Evolutionary conservation across 176 grass and related monocot genomes (phyloP).

Genomic region (Melocanna baccifera): DNA sequence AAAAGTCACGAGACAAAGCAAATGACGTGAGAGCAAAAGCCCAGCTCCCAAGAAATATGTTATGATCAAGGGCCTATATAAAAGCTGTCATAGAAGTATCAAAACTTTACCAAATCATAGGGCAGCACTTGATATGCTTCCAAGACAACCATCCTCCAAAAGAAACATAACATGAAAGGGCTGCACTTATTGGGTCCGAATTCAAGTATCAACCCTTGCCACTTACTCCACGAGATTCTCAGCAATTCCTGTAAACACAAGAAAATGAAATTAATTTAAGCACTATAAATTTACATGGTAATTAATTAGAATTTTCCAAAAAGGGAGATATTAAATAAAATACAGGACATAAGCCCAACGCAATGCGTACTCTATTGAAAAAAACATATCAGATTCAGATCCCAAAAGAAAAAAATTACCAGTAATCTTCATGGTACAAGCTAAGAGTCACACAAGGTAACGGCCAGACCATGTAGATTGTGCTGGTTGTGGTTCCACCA

Average conservation of each 20-base stretch:
- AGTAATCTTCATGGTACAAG: constrained; percentile 47
- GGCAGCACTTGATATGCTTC: constrained; percentile 45
- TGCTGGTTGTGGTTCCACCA: constrained; percentile 48
- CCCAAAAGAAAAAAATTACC: constrained; percentile 29
- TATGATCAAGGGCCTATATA: not conserved
- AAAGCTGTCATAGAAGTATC: not conserved
- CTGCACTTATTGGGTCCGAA: constrained; percentile 51
- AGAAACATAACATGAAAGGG: constrained; percentile 55
- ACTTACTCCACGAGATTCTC: constrained; percentile 37
- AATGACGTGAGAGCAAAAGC: not conserved
- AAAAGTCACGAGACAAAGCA: not conserved
- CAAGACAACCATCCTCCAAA: constrained; percentile 56
- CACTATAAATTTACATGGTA: constrained; percentile 1
- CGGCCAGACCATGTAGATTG: constrained; percentile 63
- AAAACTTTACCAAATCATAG: constrained; percentile 51
- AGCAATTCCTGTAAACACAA: constrained; percentile 35
- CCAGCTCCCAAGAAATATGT: not conserved
- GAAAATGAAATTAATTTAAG: not conserved
- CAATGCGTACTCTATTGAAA: not conserved
- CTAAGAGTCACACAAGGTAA: constrained; percentile 74
- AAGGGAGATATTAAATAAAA: not conserved
- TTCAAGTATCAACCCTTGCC: constrained; percentile 51
- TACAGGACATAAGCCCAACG: not conserved
- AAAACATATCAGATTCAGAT: not conserved
- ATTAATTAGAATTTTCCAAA: not conserved